Conservation (phyloP, 2,329 filamentous ascomycete genomes). For the Xylaria sp. region DNA sequence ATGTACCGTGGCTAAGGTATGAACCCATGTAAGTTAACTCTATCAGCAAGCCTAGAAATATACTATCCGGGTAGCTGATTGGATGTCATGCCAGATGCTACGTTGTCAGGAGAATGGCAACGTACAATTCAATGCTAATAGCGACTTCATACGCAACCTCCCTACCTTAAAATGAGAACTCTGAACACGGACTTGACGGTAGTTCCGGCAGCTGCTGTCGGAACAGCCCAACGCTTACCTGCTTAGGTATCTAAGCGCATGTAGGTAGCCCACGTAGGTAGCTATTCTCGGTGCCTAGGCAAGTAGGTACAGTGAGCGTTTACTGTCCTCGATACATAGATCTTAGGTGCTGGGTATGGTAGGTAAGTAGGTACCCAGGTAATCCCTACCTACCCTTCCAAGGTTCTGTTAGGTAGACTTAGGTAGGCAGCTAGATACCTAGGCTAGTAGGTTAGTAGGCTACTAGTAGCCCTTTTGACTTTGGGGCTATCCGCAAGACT, state of each 20-base stretch:
- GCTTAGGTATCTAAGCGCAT: no score
- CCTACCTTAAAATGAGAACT: background rate
- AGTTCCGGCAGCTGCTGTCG: background rate
- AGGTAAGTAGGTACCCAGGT: background rate
- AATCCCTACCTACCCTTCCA: constrained; percentile 10
- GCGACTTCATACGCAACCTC: background rate
- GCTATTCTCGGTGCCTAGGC: background rate
- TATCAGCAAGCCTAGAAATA: background rate
- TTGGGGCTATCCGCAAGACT: constrained; percentile 21
- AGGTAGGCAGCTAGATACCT: background rate
- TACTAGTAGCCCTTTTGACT: constrained; percentile 28
- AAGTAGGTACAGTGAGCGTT: constrained; percentile 1
- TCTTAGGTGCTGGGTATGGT: background rate
- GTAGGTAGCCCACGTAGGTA: background rate
- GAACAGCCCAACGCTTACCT: background rate
- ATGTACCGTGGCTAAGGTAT: no score
- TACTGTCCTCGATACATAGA: background rate
- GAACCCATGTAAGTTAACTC: background rate
- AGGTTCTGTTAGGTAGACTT: constrained; percentile 16
- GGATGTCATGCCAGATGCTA: background rate
- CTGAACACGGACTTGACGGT: background rate
- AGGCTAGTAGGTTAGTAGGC: background rate
- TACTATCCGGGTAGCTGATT: background rate
- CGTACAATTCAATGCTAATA: background rate
- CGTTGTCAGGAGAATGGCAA: background rate